Percentiles rank a stretch among this genome's conserved stretches.
These are phyloP conservation scores for Oidiodendron maius DNA, from an alignment of 495 filamentous ascomycete species.

Conservation along the genomic window DNA sequence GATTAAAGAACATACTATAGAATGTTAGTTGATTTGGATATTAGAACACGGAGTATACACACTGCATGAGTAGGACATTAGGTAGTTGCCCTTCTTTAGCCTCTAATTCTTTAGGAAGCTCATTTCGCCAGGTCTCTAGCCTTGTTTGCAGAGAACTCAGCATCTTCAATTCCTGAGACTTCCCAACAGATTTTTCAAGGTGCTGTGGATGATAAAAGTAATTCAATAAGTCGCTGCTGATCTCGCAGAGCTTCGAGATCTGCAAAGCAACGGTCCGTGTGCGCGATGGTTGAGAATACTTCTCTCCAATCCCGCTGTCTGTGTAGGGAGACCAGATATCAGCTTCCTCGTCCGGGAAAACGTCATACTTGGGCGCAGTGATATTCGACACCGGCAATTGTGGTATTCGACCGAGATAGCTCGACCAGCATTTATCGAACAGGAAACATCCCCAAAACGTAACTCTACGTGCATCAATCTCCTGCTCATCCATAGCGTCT, in stretches of 20 bases:
- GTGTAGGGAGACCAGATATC: constrained; percentile 85
- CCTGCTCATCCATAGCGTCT: constrained; percentile 65
- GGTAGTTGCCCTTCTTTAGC: constrained; percentile 85
- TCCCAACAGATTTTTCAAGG: constrained; percentile 50
- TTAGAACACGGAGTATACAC: constrained; percentile 33
- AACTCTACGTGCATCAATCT: constrained; percentile 81
- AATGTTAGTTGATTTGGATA: constrained; percentile 1
- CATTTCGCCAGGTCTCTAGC: constrained; percentile 85
- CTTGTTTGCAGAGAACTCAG: constrained; percentile 85
- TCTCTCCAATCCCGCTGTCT: constrained; percentile 66
- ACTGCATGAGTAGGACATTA: constrained; percentile 92
- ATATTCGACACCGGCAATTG: constrained; percentile 74
- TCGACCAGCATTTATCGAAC: constrained; percentile 99
- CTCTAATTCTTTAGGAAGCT: constrained; percentile 81
- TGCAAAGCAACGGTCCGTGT: constrained; percentile 79
- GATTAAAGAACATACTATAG: constrained; percentile 89
- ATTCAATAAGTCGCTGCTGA: constrained; percentile 81
- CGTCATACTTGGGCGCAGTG: constrained; percentile 82
- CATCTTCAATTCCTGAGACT: constrained; percentile 77
- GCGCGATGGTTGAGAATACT: constrained; percentile 71
- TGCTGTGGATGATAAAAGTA: constrained; percentile 85
- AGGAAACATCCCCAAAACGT: constrained; percentile 99
- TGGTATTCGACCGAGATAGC: constrained; percentile 90
- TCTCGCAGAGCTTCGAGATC: constrained; percentile 79
- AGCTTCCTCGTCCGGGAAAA: constrained; percentile 84